Evolutionary conservation across 1,284 basidiomycete genomes (phyloP).

Genomic region (Sanghuangporus weigelae): DNA sequence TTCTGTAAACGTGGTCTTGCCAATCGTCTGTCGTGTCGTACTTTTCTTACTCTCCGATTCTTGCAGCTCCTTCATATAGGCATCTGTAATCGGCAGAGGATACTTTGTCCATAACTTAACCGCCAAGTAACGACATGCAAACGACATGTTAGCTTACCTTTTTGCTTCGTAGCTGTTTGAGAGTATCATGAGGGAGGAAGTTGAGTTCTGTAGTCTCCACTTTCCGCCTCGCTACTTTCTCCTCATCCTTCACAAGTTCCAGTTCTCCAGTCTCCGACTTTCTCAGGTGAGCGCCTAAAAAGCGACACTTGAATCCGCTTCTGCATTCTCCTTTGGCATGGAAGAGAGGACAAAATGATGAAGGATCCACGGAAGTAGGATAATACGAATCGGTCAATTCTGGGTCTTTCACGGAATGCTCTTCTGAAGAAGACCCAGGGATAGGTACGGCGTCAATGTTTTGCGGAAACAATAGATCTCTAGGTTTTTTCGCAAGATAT

Average conservation of each 20-base stretch:
- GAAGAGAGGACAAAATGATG: slow-evolving; percentile 68
- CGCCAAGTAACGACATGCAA: neutral
- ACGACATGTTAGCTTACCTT: slow-evolving; percentile 43
- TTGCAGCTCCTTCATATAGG: slow-evolving; percentile 63
- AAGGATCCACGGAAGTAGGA: slow-evolving; percentile 39
- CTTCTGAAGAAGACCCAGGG: slow-evolving; percentile 27
- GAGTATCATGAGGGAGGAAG: slow-evolving; percentile 51
- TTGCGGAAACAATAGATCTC: slow-evolving; percentile 57
- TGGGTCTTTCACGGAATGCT: slow-evolving; percentile 29
- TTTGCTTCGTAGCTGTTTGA: slow-evolving; percentile 58
- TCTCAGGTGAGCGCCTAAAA: slow-evolving; percentile 71
- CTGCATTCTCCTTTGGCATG: slow-evolving; percentile 76
- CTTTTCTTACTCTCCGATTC: slow-evolving; percentile 22
- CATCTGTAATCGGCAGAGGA: slow-evolving; percentile 57
- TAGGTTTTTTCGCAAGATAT: slow-evolving; percentile 76
- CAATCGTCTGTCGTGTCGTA: neutral
- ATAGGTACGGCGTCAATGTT: slow-evolving; percentile 41
- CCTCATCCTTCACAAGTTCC: slow-evolving; percentile 47
- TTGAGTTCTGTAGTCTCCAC: slow-evolving; percentile 69
- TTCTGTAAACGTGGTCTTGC: slow-evolving; percentile 5
- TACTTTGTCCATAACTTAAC: slow-evolving; percentile 41
- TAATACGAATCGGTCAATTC: neutral
- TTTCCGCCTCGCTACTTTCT: slow-evolving; percentile 48
- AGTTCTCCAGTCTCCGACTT: slow-evolving; percentile 38
- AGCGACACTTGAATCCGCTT: slow-evolving; percentile 88